A percentile compares a stretch with the other conserved stretches of the same genome.
Conservation (phyloP, 257 asterid species). For the Nicotiana sylvestris region DNA sequence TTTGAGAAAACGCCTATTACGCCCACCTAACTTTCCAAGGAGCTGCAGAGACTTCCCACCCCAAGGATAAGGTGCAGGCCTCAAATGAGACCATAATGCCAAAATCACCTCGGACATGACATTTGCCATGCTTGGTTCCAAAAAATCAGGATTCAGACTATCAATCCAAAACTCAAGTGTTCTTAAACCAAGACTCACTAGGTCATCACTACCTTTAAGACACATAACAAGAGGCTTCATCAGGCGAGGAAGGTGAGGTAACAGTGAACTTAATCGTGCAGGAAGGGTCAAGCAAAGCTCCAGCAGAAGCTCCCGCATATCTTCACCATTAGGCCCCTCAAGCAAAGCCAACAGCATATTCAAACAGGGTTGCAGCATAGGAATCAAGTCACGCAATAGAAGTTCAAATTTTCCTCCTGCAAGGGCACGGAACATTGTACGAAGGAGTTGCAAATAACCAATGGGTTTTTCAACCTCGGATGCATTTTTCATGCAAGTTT, state of each 20-base stretch:
- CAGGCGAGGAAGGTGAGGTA: conserved; percentile 94
- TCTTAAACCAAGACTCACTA: conserved; percentile 87
- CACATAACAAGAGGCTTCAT: conserved; percentile 99
- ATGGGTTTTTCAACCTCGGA: conserved; percentile 89
- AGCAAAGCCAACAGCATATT: conserved; percentile 89
- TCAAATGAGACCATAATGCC: conserved; percentile 96
- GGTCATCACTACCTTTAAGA: conserved; percentile 91
- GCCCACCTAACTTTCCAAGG: conserved; percentile 98
- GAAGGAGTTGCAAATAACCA: conserved; percentile 92
- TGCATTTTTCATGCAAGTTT: conserved; percentile 91
- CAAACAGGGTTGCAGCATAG: conserved; percentile 86
- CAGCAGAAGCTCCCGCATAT: conserved; percentile 75
- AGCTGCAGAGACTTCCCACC: conserved; percentile 93
- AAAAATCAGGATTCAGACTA: conserved; percentile 97
- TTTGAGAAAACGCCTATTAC: conserved; percentile 95
- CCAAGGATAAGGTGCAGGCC: conserved; percentile 96
- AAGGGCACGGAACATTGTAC: conserved; percentile 95
- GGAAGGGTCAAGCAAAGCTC: conserved; percentile 92
- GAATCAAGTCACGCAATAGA: conserved; percentile 83
- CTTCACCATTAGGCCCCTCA: conserved; percentile 97
- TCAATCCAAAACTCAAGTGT: conserved; percentile 99
- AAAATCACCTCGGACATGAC: conserved; percentile 98
- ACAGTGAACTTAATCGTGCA: conserved; percentile 85
- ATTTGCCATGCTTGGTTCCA: conserved; percentile 99
- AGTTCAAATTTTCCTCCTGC: conserved; percentile 96